phyloP scores from a whole-genome alignment of 2,329 filamentous ascomycete species.

The Hymenoscyphus repandus region DNA sequence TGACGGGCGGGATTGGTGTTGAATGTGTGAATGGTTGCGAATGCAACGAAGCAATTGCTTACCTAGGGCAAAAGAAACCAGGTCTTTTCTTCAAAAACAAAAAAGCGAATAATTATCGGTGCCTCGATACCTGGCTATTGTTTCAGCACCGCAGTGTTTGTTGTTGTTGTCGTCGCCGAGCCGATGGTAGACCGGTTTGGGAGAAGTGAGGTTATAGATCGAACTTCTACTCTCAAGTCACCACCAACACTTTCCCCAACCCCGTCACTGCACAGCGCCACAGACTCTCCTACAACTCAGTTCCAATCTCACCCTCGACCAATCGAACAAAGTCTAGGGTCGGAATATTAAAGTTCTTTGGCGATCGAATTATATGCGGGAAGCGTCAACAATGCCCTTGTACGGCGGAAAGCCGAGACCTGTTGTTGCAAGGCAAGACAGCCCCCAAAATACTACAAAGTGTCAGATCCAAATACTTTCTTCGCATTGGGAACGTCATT shows the following conservation, averaged over 20 bases:
- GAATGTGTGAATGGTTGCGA: too few relatives aligned
- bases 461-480: conserved; percentile 21
- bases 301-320: neutral
- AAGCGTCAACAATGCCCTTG: neutral
- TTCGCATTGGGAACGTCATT: conserved; percentile 5
- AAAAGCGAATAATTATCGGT: too few relatives aligned
- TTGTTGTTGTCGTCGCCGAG: neutral
- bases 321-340: neutral
- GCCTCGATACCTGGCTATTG: too few relatives aligned
- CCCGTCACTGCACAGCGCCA: neutral
- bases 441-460: conserved; percentile 18
- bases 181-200: neutral
- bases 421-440: conserved; percentile 7
- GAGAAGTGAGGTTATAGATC: neutral
- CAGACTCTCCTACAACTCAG: neutral
- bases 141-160: neutral
- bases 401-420: neutral
- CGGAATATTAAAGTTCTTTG: neutral
- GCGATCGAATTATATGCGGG: conserved; percentile 5
- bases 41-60: too few relatives aligned
- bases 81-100: too few relatives aligned
- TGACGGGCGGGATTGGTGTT: too few relatives aligned
- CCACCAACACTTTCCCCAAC: neutral
- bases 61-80: too few relatives aligned
- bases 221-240: neutral